Evolutionary conservation across 2,329 filamentous ascomycete species (phyloP), one percentile per base, ranked within the genome.

Genomic region (Alternaria brassicicola): DNA sequence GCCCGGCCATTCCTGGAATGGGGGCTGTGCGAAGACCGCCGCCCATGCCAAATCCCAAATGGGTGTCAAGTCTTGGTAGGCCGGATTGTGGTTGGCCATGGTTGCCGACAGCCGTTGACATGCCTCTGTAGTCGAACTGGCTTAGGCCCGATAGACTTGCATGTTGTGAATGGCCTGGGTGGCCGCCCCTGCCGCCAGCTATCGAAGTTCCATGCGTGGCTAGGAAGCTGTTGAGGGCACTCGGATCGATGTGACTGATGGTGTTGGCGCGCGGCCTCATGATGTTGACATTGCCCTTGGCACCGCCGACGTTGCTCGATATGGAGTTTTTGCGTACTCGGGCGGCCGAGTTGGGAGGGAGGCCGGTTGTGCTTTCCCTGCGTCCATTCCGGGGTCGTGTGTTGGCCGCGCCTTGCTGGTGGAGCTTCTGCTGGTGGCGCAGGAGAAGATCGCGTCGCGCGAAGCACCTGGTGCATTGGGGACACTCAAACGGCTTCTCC

Each of bases 401-500:
- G 6, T 93, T 93, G 6, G 95, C 91, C 0, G 93, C 93, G 12
- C 92, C 91, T 25, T 92, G 92, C 84, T 96, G 92, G 77, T 99
- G 95, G 46, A 99, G 86, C 83, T 99, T 99, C 83, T 99, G 95
- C 84, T 99, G 95, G 79, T 99, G 95, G 59, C 95, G 88, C 66
- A 99, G 82, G 54, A 99, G 85, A 67, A 99, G 80, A 78, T 99
- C 95, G 66, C 95, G 88, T 61, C 95, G 88, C 59, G 95, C 95
- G 79, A 99, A 99, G 80, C 95, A 98, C 79, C 95, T 84, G 35
- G 92, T 86, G 79, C 95, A 99, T 78, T 98, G 92, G 26, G 92
- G 92, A 72, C 95, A 99, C 79, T 97, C 93, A 71, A 99, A 99
- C 1, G 95, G 95, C 83, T 99, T 99, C 81, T 99, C 93, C 78